Conservation (phyloP, 306 rosid species). For the Cyclanthera cordifolia region DNA sequence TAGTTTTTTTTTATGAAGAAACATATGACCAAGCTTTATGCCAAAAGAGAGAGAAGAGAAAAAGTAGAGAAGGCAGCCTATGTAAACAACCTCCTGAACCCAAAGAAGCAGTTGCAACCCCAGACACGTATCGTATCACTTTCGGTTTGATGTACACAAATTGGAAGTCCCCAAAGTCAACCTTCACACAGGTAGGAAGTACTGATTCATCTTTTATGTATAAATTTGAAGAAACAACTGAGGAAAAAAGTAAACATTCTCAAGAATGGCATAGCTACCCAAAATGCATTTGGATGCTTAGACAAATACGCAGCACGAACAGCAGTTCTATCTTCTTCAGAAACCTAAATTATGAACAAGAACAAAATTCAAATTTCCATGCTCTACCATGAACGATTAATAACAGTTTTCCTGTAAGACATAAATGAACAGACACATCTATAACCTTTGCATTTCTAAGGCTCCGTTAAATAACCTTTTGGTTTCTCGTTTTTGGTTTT, state of each 20-base stretch:
- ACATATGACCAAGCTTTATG: constrained; percentile 10
- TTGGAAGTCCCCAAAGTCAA: constrained; percentile 94
- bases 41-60: neutral
- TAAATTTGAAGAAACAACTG: neutral
- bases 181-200: constrained; percentile 43
- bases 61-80: neutral
- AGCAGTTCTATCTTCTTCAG: constrained; percentile 52
- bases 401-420: neutral
- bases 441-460: neutral
- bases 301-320: constrained; percentile 73
- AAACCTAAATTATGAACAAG: constrained; percentile 35
- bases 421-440: neutral
- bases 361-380: constrained; percentile 12
- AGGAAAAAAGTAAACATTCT: neutral
- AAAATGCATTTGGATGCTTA: constrained; percentile 79
- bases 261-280: constrained; percentile 38
- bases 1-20: neutral
- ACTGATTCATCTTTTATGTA: constrained; percentile 9
- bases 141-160: constrained; percentile 75
- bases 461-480: too few relatives aligned
- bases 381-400: neutral
- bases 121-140: constrained; percentile 66
- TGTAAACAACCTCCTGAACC: constrained; percentile 88
- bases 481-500: too few relatives aligned
- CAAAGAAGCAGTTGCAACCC: constrained; percentile 81